These are phyloP conservation scores for Mycena chlorophos DNA, from an alignment of 768 basidiomycete genomes.

Conservation along the genomic window DNA sequence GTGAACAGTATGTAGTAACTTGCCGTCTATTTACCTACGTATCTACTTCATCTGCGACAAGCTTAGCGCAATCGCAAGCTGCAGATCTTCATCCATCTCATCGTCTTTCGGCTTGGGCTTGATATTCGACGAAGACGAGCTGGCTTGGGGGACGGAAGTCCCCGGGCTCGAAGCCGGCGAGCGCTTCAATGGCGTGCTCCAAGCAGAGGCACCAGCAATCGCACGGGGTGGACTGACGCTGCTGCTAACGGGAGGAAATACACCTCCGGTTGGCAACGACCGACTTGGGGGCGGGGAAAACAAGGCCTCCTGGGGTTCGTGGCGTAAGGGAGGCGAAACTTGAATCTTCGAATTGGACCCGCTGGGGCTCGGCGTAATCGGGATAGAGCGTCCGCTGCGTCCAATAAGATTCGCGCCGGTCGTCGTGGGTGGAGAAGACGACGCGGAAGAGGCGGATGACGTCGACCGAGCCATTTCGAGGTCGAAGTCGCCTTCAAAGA, in stretches of 20 bases:
- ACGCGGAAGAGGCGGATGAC: background rate
- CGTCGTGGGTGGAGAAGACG: constrained; percentile 13
- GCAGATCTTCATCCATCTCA: constrained; percentile 66
- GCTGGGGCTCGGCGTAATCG: background rate
- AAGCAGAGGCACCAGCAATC: constrained; percentile 32
- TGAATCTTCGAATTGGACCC: constrained; percentile 46
- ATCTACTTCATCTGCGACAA: constrained; percentile 42
- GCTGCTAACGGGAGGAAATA: constrained; percentile 21
- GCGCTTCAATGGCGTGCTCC: constrained; percentile 38
- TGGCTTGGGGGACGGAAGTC: constrained; percentile 6
- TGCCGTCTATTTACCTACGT: background rate
- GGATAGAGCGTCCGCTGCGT: constrained; percentile 28
- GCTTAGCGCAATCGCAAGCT: constrained; percentile 67
- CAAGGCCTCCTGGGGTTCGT: constrained; percentile 60
- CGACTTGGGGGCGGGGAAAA: constrained; percentile 24
- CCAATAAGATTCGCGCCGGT: constrained; percentile 19
- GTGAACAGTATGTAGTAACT: too few species aligned
- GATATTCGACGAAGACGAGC: constrained; percentile 1
- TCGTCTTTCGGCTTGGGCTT: constrained; percentile 28
- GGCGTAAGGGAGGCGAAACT: constrained; percentile 48
- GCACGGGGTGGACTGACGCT: constrained; percentile 7
- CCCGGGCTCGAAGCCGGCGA: constrained; percentile 15
- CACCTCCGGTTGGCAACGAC: constrained; percentile 37
- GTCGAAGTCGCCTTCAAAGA: constrained; percentile 59
- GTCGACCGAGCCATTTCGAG: constrained; percentile 25